phyloP scores from a whole-genome alignment of 2,329 filamentous ascomycete genomes.

The Juglanconis sp. region DNA sequence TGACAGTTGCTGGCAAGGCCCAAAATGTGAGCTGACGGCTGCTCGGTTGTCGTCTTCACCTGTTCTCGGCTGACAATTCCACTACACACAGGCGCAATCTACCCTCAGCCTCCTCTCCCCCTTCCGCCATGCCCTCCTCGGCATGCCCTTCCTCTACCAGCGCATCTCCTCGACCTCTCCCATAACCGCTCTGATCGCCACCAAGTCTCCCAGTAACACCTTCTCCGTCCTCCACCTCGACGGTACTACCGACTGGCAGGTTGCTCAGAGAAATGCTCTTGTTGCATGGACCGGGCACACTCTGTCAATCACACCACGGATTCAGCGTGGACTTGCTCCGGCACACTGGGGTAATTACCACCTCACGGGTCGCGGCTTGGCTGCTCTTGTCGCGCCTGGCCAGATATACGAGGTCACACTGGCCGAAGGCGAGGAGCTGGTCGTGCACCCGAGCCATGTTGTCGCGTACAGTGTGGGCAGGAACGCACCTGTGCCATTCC shows the following conservation, averaged over 20 bases:
- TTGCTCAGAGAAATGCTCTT: slow-evolving; percentile 80
- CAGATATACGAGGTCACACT: slow-evolving; percentile 86
- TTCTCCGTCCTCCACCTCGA: slow-evolving; percentile 87
- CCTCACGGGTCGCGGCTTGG: slow-evolving; percentile 81
- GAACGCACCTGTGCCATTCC: slow-evolving; percentile 75
- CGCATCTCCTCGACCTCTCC: slow-evolving; percentile 82
- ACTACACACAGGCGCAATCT: slow-evolving; percentile 66
- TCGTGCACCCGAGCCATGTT: slow-evolving; percentile 87
- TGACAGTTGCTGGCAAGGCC: slow-evolving; percentile 83
- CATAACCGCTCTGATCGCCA: slow-evolving; percentile 82
- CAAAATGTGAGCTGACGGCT: slow-evolving; percentile 65
- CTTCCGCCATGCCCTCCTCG: slow-evolving; percentile 72
- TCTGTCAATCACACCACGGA: slow-evolving; percentile 68
- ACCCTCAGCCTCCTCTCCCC: slow-evolving; percentile 85
- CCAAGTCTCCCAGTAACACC: slow-evolving; percentile 80
- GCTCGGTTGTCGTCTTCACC: background rate
- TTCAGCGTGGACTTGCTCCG: slow-evolving; percentile 72
- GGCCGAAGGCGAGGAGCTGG: slow-evolving; percentile 80
- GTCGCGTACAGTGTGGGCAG: slow-evolving; percentile 82
- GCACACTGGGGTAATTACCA: slow-evolving; percentile 90
- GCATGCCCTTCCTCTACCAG: slow-evolving; percentile 94
- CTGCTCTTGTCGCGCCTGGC: slow-evolving; percentile 80
- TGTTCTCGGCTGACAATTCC: no score
- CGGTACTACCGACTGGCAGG: slow-evolving; percentile 92
- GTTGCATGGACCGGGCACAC: slow-evolving; percentile 97